Evolutionary conservation across 257 asterid species (phyloP), one percentile per base, ranked within the genome.

Genomic region (Vinca minor): DNA sequence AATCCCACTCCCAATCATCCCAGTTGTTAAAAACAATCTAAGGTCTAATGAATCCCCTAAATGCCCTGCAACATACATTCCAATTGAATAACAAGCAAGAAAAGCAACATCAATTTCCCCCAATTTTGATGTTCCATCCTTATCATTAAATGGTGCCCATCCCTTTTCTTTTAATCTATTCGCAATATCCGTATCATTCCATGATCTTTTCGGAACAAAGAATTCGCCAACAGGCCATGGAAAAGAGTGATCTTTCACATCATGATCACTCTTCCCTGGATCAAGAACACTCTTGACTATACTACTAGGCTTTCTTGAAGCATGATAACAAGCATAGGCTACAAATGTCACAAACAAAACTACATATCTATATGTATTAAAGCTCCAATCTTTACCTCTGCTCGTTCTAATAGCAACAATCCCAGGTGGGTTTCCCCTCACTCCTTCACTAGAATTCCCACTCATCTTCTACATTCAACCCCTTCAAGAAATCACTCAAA

Each of bases 21-120:
- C 94, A n/a, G 81, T 78, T 0, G 94, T 75, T 68, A 89, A 59
- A 78, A 89, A 89, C 48, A 85, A 13, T 12, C 95, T 68, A 15
- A 89, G 86, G 69, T 89, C 96, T 70, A 81, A 77, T 29, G 79
- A 78, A 66, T 89, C 96, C 0, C 94, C 96, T 65, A 87, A 77
- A 75, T 87, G 94, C 12, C 96, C 96, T 1, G 91, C 91, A 1
- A 77, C 87, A 46, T 83, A 89, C 95, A 89, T 89, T 2, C 89
- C 95, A 53, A 87, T 64, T 0, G 96, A 81, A 59, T 89, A 89
- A 67, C 87, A 83, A 2, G 84, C 85, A 1, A 89, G 91, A 64
- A 89, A 89, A 0, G 96, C 88, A 60, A 89, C 76, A 75, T 89
- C 96, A 58, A 89, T 83, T 32, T 80, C 89, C n/a, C 97, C 96